A percentile compares a stretch with the other conserved stretches of the same genome.
phyloP scores from a whole-genome alignment of 2,329 filamentous ascomycete genomes.

The Ophiostoma sp. region DNA sequence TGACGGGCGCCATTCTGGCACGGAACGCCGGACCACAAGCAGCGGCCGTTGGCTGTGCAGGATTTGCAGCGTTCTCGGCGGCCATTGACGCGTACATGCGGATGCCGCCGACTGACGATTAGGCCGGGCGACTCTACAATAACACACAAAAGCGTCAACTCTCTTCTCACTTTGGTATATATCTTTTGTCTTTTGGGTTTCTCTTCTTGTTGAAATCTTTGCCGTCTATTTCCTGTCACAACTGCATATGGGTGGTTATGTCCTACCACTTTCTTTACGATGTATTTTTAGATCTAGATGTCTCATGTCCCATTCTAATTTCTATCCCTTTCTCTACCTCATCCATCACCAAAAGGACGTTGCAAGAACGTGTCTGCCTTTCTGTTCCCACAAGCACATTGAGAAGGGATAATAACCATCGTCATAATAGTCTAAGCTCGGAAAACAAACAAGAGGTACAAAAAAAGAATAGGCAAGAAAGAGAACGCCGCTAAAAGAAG shows the following conservation, averaged over 20 bases:
- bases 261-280: conserved; percentile 2
- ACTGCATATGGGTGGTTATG: conserved; percentile 13
- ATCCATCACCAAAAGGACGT: background rate
- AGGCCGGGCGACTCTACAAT: conserved; percentile 25
- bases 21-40: conserved; percentile 85
- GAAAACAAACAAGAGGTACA: background rate
- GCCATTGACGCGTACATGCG: conserved; percentile 92
- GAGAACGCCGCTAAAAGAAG: background rate
- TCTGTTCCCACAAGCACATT: no score
- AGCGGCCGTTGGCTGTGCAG: conserved; percentile 77
- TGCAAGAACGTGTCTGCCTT: no score
- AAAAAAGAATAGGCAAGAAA: background rate
- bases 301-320: background rate
- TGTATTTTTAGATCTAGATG: conserved; percentile 9
- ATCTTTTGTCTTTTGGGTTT: conserved; percentile 2
- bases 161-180: conserved; percentile 5
- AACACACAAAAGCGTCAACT: background rate
- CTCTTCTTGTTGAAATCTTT: background rate
- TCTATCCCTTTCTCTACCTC: background rate
- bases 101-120: conserved; percentile 59
- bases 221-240: background rate
- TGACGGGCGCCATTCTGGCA: conserved; percentile 85
- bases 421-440: background rate
- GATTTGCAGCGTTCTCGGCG: conserved; percentile 87
- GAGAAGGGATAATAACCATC: background rate